Evolutionary conservation across 169 alveolate species (phyloP).

Genomic region (Amoebophrya sp.): DNA sequence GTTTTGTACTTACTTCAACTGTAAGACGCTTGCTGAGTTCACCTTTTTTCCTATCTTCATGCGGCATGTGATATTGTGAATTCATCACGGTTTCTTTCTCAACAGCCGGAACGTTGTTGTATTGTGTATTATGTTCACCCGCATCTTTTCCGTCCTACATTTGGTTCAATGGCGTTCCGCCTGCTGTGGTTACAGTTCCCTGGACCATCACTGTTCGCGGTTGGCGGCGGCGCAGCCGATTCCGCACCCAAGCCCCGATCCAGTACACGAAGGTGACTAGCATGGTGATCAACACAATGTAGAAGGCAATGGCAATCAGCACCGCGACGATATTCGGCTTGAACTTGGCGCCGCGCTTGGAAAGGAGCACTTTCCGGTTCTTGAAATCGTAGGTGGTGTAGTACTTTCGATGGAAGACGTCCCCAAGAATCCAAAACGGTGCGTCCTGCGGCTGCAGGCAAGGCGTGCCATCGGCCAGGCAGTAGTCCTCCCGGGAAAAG

Average conservation of each 20-base stretch:
- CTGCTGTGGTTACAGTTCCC: too few relatives aligned
- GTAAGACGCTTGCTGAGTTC: too few relatives aligned
- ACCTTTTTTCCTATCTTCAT: too few relatives aligned
- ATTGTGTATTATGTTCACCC: too few relatives aligned
- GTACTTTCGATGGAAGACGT: neutral
- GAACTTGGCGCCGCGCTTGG: neutral
- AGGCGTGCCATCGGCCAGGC: constrained; percentile 2
- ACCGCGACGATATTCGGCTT: neutral
- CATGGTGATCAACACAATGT: neutral
- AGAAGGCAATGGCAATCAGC: neutral
- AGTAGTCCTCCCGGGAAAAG: neutral
- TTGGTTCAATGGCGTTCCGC: too few relatives aligned
- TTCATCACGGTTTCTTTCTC: too few relatives aligned
- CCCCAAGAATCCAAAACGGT: constrained; percentile 21
- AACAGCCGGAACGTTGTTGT: too few relatives aligned
- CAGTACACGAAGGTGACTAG: neutral
- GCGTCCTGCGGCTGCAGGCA: constrained; percentile 14
- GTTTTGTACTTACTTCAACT: too few relatives aligned
- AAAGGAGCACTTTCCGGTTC: neutral
- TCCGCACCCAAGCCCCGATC: neutral
- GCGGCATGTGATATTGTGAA: too few relatives aligned
- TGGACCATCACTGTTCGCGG: neutral
- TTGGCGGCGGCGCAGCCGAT: neutral
- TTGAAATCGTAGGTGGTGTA: neutral
- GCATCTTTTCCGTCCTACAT: too few relatives aligned